Base-by-base conservation (phyloP, 2,329 filamentous ascomycete genomes). In the Mariannaea sp. region DNA sequence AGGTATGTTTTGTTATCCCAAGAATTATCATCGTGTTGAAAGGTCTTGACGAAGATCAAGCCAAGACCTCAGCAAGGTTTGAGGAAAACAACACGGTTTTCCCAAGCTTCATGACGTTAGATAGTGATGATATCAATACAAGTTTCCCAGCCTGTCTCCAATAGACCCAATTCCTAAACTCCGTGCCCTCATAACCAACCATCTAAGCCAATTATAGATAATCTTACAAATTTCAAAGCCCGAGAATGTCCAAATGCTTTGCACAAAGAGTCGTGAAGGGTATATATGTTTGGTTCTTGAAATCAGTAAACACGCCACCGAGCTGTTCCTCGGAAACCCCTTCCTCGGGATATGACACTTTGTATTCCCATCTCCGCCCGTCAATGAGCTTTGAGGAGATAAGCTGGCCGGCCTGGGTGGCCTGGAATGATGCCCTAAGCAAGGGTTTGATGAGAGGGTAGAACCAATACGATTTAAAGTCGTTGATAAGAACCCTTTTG, bases 401-500 rank as follows among this genome's bases (percentile, higher is more conserved):
- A 7, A 57, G 52, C 24, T 65, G 53, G 7, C 60, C 49, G 2
- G 53, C 35, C 42, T 58, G 59, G 4, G 66, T 67, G 4, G 62
- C 62, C 14, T 50, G 56, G 41, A 69, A 64, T 4, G 65, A 58
- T 0, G 68, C 68, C 13, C 53, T 60, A 17, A 74, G 58, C 12
- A 76, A 52, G 1, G 67, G 61, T 24, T 65, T 56, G 14, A 63
- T 64, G 43, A 68, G 70, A 3, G 71, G 72, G 35, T 67, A 70
- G 59, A 72, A 76, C 74, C 74, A 76, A 60, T 74, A 62, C 19
- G 62, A 65, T 13, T 62, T 59, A 54, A 68, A 76, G 58, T 71
- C 70, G 1, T 43, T 20, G 17, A 68, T 58, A 4, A 73, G 50
- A 14, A 56, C 59, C 3, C 66, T 64, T 57, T 76, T 76, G 55